Percentiles rank a stretch among this genome's conserved stretches.
Conservation (phyloP, 441 rosid genomes). For the Adansonia gregorii region DNA sequence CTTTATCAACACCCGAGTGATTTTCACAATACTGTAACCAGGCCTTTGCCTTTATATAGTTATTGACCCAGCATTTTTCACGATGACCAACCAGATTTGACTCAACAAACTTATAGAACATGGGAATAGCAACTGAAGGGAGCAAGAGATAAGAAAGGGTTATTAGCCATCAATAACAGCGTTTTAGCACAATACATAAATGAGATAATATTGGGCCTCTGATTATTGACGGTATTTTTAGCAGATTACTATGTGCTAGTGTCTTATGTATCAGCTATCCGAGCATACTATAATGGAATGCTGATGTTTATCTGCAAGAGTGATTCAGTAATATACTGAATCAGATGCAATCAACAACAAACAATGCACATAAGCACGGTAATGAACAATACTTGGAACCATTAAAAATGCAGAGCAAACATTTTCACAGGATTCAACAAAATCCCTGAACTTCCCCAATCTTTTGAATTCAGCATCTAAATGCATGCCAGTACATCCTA, state of each 20-base stretch:
- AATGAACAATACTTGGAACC: constrained; percentile 2
- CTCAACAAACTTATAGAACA: neutral
- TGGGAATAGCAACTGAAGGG: constrained; percentile 1
- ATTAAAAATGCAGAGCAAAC: constrained; percentile 3
- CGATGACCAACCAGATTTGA: neutral
- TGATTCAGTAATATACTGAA: neutral
- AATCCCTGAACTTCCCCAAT: neutral
- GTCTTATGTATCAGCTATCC: neutral
- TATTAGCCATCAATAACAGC: neutral
- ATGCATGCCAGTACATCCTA: neutral
- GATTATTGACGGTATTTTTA: neutral
- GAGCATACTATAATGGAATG: neutral
- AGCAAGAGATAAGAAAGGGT: neutral
- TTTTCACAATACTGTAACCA: neutral
- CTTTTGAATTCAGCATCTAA: neutral
- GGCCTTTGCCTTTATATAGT: neutral
- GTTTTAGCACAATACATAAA: neutral
- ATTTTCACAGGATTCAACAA: neutral
- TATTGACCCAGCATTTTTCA: neutral
- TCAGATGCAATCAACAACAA: neutral
- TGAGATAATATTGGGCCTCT: neutral
- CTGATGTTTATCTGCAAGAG: neutral
- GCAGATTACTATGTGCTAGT: neutral
- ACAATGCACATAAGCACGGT: neutral
- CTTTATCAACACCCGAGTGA: neutral